phyloP scores from a whole-genome alignment of 108 stramenopile genomes.

The Cyclotella choctawhatcheeana region DNA sequence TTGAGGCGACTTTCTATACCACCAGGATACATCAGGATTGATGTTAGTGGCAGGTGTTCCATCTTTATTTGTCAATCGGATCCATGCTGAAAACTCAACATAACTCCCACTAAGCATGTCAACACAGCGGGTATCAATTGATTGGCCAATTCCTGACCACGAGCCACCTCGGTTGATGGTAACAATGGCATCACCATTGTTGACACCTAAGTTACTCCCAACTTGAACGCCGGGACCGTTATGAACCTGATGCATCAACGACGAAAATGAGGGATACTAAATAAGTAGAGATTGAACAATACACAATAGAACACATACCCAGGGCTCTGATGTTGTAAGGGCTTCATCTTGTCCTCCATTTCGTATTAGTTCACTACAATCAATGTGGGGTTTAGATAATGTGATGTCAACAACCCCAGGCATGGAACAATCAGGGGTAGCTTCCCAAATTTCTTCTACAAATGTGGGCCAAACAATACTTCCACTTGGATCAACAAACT shows the following conservation, averaged over 20 bases:
- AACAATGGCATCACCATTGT: constrained; percentile 36
- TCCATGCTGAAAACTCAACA: constrained; percentile 46
- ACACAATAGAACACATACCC: too few relatives aligned
- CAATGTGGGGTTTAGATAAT: constrained; percentile 36
- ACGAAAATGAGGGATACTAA: too few relatives aligned
- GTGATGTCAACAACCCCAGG: constrained; percentile 31
- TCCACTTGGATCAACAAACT: constrained; percentile 43
- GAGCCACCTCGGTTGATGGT: constrained; percentile 18
- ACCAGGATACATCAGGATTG: constrained; percentile 32
- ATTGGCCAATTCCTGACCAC: constrained; percentile 47
- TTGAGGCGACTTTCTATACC: constrained; percentile 27
- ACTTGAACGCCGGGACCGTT: constrained; percentile 13
- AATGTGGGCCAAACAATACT: constrained; percentile 48
- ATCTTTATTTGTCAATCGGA: constrained; percentile 20
- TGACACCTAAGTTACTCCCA: constrained; percentile 21
- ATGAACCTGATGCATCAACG: too few relatives aligned
- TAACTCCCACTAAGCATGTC: constrained; percentile 29
- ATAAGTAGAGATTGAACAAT: too few relatives aligned
- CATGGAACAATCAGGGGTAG: constrained; percentile 37
- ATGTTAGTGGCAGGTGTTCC: constrained; percentile 30
- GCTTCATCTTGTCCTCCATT: constrained; percentile 34
- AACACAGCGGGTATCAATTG: constrained; percentile 37
- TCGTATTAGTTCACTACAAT: constrained; percentile 37
- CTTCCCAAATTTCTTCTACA: constrained; percentile 49
- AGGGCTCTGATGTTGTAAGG: constrained; percentile 23